Conservation (phyloP, 2,329 filamentous ascomycete species). For the Sporothrix brunneoviolacea region DNA sequence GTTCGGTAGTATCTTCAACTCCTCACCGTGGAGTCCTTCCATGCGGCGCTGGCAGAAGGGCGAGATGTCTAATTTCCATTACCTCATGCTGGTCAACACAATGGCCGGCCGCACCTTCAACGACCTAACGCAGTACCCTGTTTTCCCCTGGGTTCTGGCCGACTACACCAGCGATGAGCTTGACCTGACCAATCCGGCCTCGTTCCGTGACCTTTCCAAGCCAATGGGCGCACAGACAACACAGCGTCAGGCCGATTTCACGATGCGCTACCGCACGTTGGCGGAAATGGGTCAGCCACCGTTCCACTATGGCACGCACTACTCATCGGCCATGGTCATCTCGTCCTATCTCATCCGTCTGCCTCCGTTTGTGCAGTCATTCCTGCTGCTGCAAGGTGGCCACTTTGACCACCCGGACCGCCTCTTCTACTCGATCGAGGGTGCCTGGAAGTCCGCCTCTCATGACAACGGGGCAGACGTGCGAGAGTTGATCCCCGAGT, state of each 20-base stretch:
- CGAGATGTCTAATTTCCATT: slow-evolving; percentile 97
- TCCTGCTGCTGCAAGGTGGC: slow-evolving; percentile 88
- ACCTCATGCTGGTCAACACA: slow-evolving; percentile 96
- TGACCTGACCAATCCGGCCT: slow-evolving; percentile 74
- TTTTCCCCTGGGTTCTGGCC: slow-evolving; percentile 94
- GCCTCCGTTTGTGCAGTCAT: slow-evolving; percentile 94
- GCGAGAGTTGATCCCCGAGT: slow-evolving; percentile 89
- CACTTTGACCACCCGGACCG: slow-evolving; percentile 94
- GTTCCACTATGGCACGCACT: slow-evolving; percentile 97
- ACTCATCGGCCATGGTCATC: slow-evolving; percentile 98
- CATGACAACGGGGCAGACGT: slow-evolving; percentile 89
- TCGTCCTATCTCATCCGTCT: slow-evolving; percentile 92
- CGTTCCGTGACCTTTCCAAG: slow-evolving; percentile 86
- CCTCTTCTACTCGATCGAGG: slow-evolving; percentile 86
- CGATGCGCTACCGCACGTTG: slow-evolving; percentile 78
- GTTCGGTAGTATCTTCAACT: slow-evolving; percentile 86
- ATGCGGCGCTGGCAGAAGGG: slow-evolving; percentile 88
- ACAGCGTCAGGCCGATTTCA: slow-evolving; percentile 69
- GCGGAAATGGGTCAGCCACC: slow-evolving; percentile 87
- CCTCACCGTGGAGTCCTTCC: slow-evolving; percentile 71
- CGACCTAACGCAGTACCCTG: slow-evolving; percentile 93
- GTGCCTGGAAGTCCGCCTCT: slow-evolving; percentile 86
- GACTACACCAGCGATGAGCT: slow-evolving; percentile 94
- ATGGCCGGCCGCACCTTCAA: slow-evolving; percentile 97
- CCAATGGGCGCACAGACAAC: slow-evolving; percentile 90